phyloP scores from a whole-genome alignment of 1,139 yeast species.

The Yamadazyma taylorii region DNA sequence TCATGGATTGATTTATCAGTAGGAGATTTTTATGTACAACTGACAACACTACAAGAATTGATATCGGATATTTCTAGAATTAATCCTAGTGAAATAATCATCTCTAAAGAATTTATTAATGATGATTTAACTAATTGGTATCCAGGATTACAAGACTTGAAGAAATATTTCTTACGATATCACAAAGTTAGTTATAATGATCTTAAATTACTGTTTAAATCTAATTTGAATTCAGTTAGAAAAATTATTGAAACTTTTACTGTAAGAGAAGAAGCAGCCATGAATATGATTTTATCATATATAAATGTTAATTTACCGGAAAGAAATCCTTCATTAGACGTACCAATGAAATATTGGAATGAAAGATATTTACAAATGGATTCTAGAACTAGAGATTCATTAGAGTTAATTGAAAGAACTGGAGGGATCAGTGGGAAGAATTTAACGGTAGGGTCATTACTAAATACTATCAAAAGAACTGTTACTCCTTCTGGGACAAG shows the following conservation, averaged over 20 bases:
- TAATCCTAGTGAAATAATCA: conserved; percentile 64
- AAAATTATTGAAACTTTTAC: conserved; percentile 58
- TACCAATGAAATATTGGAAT: conserved; percentile 42
- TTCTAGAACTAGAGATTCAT: conserved; percentile 74
- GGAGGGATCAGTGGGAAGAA: conserved; percentile 49
- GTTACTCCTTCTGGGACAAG: conserved; percentile 82
- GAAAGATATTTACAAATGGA: conserved; percentile 72
- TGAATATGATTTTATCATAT: conserved; percentile 45
- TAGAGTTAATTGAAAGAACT: conserved; percentile 63
- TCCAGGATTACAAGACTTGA: conserved; percentile 59
- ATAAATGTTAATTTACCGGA: conserved; percentile 44
- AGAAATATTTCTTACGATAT: conserved; percentile 59
- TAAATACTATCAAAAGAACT: conserved; percentile 68
- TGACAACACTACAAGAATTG: conserved; percentile 54
- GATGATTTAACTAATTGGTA: conserved; percentile 52
- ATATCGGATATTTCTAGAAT: conserved; percentile 64
- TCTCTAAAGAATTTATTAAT: conserved; percentile 38
- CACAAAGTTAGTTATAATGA: conserved; percentile 39
- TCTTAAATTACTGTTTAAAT: conserved; percentile 36
- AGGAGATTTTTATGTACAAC: conserved; percentile 72
- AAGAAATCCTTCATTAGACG: conserved; percentile 33
- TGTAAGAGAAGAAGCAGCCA: conserved; percentile 41
- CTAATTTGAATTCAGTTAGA: conserved; percentile 54
- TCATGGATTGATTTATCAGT: conserved; percentile 90
- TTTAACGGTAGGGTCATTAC: conserved; percentile 64